These are phyloP conservation scores for Plectranthus barbatus DNA, from an alignment of 257 asterid genomes.

Conservation along the genomic window DNA sequence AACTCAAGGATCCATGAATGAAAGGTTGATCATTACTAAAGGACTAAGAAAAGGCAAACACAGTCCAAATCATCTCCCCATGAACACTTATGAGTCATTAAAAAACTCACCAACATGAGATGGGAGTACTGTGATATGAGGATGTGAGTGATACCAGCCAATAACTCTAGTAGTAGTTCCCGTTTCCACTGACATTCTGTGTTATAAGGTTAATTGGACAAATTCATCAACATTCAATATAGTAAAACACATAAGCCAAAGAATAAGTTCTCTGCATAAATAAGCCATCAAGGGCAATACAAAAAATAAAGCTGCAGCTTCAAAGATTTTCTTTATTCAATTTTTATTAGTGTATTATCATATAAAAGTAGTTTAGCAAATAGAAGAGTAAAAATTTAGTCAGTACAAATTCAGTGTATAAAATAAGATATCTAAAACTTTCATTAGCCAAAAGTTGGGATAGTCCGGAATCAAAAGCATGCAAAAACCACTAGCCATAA, in stretches of 20 bases:
- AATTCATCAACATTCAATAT: slow-evolving; percentile 5
- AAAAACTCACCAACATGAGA: slow-evolving; percentile 89
- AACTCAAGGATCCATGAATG: background rate
- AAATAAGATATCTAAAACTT: background rate
- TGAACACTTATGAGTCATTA: background rate
- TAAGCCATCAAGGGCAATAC: background rate
- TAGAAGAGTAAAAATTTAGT: background rate
- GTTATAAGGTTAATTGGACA: slow-evolving; percentile 59
- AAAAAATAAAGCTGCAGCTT: background rate
- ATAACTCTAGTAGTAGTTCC: slow-evolving; percentile 92
- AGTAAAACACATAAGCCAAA: background rate
- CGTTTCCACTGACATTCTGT: slow-evolving; percentile 78
- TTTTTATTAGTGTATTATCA: background rate
- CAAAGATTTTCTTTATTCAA: background rate
- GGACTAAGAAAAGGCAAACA: background rate
- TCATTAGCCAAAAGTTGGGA: background rate
- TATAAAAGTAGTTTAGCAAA: background rate
- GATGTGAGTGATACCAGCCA: slow-evolving; percentile 99
- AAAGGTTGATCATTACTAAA: background rate
- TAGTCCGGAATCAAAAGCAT: background rate
- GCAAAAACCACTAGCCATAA: background rate
- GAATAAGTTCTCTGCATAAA: background rate
- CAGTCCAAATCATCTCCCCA: background rate
- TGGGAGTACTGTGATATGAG: slow-evolving; percentile 97
- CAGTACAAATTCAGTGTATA: background rate